These are phyloP conservation scores for Euphorbia peplus DNA, from an alignment of 345 rosid genomes.

Conservation along the genomic window DNA sequence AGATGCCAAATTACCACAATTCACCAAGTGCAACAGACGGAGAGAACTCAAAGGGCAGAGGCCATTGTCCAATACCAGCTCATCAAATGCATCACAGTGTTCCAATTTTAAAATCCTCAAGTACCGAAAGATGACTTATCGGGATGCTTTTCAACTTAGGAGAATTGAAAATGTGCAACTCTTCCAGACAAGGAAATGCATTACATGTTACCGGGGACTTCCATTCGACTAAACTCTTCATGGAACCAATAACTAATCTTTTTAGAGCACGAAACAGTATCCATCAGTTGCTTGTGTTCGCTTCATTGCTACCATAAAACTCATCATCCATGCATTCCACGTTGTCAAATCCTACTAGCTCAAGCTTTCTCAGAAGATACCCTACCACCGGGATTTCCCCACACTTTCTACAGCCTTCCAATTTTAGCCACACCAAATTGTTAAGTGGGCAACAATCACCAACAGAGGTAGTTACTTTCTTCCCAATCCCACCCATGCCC, in stretches of 20 bases:
- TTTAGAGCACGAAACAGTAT: constrained; percentile 16
- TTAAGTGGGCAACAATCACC: neutral
- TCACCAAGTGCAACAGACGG: neutral
- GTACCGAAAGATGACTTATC: constrained; percentile 1
- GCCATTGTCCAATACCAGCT: neutral
- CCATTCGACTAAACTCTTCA: constrained; percentile 16
- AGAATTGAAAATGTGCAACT: neutral
- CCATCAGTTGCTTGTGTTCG: neutral
- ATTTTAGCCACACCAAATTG: neutral
- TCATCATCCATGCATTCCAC: constrained; percentile 1
- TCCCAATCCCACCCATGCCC: constrained; percentile 34
- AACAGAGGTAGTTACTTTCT: neutral
- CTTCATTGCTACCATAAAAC: neutral
- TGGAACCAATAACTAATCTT: neutral
- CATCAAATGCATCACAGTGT: neutral
- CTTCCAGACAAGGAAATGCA: constrained; percentile 22
- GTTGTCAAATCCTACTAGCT: neutral
- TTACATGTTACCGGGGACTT: neutral
- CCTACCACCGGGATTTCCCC: constrained; percentile 4
- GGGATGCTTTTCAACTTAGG: constrained; percentile 11
- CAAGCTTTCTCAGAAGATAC: neutral
- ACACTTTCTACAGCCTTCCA: neutral
- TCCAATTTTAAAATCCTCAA: neutral
- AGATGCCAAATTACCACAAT: neutral
- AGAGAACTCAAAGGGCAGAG: constrained; percentile 6